These are phyloP conservation scores for Apiospora sp. DNA, from an alignment of 2,329 filamentous ascomycete species.

Conservation along the genomic window DNA sequence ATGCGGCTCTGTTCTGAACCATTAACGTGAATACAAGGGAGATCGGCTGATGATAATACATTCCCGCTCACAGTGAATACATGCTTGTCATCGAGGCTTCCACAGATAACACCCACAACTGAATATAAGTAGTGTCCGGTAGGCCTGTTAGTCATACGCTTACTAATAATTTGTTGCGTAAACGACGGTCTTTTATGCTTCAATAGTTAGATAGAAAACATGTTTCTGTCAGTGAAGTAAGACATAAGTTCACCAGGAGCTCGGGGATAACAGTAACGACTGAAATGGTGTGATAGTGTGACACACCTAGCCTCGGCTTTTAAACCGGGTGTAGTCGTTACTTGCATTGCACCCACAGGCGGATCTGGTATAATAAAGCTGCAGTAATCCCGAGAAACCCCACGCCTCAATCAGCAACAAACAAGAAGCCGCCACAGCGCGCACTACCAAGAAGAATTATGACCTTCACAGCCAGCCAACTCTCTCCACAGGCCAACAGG, in stretches of 20 bases:
- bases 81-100: background rate
- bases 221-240: background rate
- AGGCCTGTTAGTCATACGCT: background rate
- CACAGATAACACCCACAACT: background rate
- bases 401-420: background rate
- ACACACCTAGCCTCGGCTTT: background rate
- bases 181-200: too few species aligned
- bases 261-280: background rate
- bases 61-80: background rate
- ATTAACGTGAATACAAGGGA: background rate
- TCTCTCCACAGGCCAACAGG: background rate
- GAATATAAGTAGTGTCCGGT: background rate
- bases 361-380: background rate
- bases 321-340: background rate
- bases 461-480: background rate
- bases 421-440: background rate
- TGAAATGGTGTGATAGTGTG: background rate
- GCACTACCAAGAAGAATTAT: background rate
- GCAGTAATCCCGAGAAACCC: background rate
- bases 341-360: too few species aligned
- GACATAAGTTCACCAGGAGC: background rate
- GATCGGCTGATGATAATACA: background rate
- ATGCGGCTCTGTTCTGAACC: background rate
- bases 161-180: background rate
- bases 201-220: too few species aligned